Evolutionary conservation across 768 basidiomycete genomes (phyloP).

Genomic region (Trametes elegans): DNA sequence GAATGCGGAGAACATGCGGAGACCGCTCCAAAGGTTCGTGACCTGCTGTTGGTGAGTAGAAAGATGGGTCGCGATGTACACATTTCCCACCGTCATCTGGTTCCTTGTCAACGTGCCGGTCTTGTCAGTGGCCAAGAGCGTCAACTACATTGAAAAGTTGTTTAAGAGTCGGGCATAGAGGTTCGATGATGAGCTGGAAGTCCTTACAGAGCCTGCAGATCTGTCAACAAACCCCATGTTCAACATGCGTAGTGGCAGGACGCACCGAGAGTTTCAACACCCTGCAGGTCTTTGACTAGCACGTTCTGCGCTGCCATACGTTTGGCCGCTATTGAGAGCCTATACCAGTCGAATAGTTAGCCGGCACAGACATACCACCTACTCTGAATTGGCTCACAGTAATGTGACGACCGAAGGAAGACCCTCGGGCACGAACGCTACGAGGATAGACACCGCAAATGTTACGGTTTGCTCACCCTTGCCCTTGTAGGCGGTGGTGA

Average conservation of each 20-base stretch:
- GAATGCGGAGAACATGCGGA: slow-evolving; percentile 62
- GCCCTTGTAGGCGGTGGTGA: slow-evolving; percentile 64
- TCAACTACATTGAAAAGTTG: slow-evolving; percentile 42
- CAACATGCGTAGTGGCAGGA: neutral
- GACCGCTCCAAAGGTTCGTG: slow-evolving; percentile 65
- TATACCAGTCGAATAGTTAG: neutral
- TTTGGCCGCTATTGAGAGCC: slow-evolving; percentile 65
- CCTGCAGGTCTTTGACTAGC: slow-evolving; percentile 72
- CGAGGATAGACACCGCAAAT: slow-evolving; percentile 58
- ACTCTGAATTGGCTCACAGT: too few species aligned
- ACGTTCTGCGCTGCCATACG: slow-evolving; percentile 71
- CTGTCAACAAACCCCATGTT: neutral
- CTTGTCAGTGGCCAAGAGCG: slow-evolving; percentile 68
- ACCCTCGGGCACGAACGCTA: slow-evolving; percentile 62
- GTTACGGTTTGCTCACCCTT: slow-evolving; percentile 58
- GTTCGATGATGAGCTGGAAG: too few species aligned
- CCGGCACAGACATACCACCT: too few species aligned
- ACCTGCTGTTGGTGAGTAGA: too few species aligned
- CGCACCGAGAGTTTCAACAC: slow-evolving; percentile 64
- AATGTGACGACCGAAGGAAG: slow-evolving; percentile 68
- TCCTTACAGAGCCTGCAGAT: slow-evolving; percentile 22
- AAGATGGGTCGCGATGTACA: too few species aligned
- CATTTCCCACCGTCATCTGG: slow-evolving; percentile 55
- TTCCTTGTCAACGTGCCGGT: slow-evolving; percentile 70
- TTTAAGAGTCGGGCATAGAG: too few species aligned